These are phyloP conservation scores for Ceratocystis ficicola DNA, from an alignment of 2,329 filamentous ascomycete species.

Conservation along the genomic window DNA sequence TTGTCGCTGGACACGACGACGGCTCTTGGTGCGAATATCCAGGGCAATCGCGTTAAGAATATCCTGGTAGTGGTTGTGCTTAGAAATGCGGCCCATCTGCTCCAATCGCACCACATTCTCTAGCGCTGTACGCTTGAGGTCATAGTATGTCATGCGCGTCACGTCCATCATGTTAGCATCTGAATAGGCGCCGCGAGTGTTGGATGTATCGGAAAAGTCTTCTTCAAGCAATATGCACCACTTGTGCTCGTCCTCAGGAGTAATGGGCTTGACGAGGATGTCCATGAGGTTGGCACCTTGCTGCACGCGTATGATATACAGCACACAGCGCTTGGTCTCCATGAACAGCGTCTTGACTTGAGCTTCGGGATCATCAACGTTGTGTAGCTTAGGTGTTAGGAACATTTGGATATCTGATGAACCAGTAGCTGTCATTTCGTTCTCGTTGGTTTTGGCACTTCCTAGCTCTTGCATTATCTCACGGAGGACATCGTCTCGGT, in stretches of 20 bases:
- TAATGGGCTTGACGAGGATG: slow-evolving; percentile 83
- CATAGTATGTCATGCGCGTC: slow-evolving; percentile 75
- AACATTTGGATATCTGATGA: slow-evolving; percentile 85
- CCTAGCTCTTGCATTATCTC: slow-evolving; percentile 90
- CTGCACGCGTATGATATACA: slow-evolving; percentile 97
- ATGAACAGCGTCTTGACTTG: slow-evolving; percentile 89
- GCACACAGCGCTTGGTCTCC: slow-evolving; percentile 91
- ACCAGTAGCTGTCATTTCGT: slow-evolving; percentile 75
- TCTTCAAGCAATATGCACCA: slow-evolving; percentile 74
- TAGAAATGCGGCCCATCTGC: slow-evolving; percentile 74
- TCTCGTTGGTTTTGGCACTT: slow-evolving; percentile 92
- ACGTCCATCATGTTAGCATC: slow-evolving; percentile 81
- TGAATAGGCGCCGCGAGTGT: slow-evolving; percentile 74
- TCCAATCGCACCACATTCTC: slow-evolving; percentile 91
- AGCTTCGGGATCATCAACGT: slow-evolving; percentile 84
- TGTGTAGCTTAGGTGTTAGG: slow-evolving; percentile 76
- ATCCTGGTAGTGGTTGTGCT: slow-evolving; percentile 88
- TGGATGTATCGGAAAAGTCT: slow-evolving; percentile 51
- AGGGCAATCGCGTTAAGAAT: slow-evolving; percentile 94
- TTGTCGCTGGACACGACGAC: slow-evolving; percentile 78
- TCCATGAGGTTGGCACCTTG: slow-evolving; percentile 86
- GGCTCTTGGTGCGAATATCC: slow-evolving; percentile 94
- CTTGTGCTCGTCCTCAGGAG: slow-evolving; percentile 73
- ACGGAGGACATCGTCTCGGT: slow-evolving; percentile 72
- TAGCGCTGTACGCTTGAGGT: slow-evolving; percentile 82